These are phyloP conservation scores for Annulohypoxylon truncatum DNA, from an alignment of 2,329 filamentous ascomycete genomes.

Conservation along the genomic window DNA sequence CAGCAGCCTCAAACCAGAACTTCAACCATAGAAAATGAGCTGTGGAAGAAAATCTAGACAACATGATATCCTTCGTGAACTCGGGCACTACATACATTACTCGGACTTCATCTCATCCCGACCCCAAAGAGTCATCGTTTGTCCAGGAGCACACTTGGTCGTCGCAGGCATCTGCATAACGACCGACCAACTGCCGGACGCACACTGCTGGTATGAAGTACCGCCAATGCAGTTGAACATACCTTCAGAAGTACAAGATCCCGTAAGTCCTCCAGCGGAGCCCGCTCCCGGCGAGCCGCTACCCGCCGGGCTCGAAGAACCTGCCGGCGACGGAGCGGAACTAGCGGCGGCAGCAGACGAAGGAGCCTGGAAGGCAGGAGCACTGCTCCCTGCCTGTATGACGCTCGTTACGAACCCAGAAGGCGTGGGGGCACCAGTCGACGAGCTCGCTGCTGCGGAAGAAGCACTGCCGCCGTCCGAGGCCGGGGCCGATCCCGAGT, in stretches of 20 bases:
- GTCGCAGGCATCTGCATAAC: constrained; percentile 47
- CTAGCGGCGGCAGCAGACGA: constrained; percentile 20
- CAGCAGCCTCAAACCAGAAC: too few species aligned
- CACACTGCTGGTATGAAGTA: constrained; percentile 51
- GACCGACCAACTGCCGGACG: constrained; percentile 48
- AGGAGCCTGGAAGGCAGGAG: constrained; percentile 21
- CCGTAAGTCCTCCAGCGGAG: constrained; percentile 42
- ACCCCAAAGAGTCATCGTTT: constrained; percentile 47
- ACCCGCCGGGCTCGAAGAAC: constrained; percentile 23
- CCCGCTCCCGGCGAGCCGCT: constrained; percentile 22
- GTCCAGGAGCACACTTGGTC: constrained; percentile 47
- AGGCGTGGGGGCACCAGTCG: background rate
- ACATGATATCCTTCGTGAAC: too few species aligned
- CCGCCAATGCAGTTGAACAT: constrained; percentile 52
- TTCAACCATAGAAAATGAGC: too few species aligned
- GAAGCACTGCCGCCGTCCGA: constrained; percentile 11
- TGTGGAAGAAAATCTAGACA: too few species aligned
- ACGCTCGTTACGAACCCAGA: constrained; percentile 23
- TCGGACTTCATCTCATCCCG: constrained; percentile 24
- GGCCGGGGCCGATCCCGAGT: background rate
- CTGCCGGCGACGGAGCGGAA: constrained; percentile 26
- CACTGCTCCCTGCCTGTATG: background rate
- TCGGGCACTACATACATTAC: too few species aligned
- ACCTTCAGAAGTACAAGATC: constrained; percentile 49
- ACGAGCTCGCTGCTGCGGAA: background rate